Percentiles rank a stretch among this genome's conserved stretches.
phyloP scores from a whole-genome alignment of 2,329 filamentous ascomycete species.

The Phialocephala subalpina region DNA sequence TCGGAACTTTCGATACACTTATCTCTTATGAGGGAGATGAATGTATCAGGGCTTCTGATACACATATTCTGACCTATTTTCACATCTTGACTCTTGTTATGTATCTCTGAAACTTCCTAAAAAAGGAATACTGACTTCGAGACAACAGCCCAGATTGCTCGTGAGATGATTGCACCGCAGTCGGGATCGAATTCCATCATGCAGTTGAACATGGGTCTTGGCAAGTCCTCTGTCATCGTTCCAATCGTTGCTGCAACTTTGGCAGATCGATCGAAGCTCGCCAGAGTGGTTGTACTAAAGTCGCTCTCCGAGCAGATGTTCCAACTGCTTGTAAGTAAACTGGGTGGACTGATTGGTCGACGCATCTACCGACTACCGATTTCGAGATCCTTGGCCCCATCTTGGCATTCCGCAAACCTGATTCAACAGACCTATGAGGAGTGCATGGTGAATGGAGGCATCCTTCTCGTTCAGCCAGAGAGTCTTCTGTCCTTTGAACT shows the following conservation, averaged over 20 bases:
- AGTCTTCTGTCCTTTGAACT: constrained; percentile 70
- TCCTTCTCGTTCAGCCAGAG: constrained; percentile 70
- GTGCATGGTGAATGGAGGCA: constrained; percentile 58
- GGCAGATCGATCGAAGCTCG: constrained; percentile 58
- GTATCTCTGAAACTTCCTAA: neutral
- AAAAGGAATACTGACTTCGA: constrained; percentile 10
- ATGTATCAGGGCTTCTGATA: neutral
- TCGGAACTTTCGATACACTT: neutral
- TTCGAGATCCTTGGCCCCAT: constrained; percentile 55
- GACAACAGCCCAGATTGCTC: constrained; percentile 54
- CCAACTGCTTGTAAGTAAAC: constrained; percentile 59
- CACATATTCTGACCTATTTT: neutral
- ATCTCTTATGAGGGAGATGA: neutral
- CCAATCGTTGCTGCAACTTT: constrained; percentile 66
- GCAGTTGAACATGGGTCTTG: constrained; percentile 77
- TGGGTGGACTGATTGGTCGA: constrained; percentile 63
- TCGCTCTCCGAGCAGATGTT: constrained; percentile 68
- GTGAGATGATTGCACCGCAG: constrained; percentile 58
- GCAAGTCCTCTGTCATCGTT: constrained; percentile 74
- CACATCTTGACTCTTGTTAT: neutral
- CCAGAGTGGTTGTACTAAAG: constrained; percentile 67
- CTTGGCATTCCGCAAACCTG: constrained; percentile 35
- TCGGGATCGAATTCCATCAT: constrained; percentile 58
- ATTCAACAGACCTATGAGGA: constrained; percentile 52
- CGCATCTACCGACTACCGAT: constrained; percentile 66